phyloP scores from a whole-genome alignment of 2,329 filamentous ascomycete genomes.

The Aspergillus niger region DNA sequence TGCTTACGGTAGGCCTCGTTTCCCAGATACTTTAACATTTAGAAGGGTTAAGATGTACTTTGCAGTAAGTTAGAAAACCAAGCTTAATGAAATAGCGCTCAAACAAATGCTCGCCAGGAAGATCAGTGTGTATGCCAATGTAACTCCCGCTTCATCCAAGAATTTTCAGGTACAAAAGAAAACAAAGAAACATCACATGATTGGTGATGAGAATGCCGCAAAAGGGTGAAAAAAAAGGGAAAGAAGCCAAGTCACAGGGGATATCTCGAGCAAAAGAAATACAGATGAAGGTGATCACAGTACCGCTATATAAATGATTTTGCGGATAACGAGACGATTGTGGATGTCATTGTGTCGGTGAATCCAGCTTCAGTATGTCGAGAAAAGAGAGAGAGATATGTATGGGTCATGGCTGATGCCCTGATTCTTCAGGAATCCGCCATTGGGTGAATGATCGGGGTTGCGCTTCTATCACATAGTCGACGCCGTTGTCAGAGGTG shows the following conservation, averaged over 20 bases:
- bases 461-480: slow-evolving; percentile 69
- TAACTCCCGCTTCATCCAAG: slow-evolving; percentile 15
- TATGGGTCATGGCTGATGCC: slow-evolving; percentile 1
- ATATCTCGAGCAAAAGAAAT: slow-evolving; percentile 1
- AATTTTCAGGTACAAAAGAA: background rate
- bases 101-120: slow-evolving; percentile 5
- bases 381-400: background rate
- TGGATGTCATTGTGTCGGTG: background rate
- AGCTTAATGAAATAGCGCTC: slow-evolving; percentile 2
- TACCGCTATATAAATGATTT: background rate
- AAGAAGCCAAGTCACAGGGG: background rate
- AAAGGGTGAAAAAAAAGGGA: background rate
- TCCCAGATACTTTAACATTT: background rate
- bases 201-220: background rate
- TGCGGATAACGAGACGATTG: background rate
- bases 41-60: background rate
- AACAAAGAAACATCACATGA: background rate
- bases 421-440: slow-evolving; percentile 7
- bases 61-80: background rate
- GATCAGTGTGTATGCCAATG: slow-evolving; percentile 1
- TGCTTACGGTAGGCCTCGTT: background rate
- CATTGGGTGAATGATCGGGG: slow-evolving; percentile 59
- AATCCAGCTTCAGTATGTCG: background rate
- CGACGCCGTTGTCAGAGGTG: slow-evolving; percentile 71
- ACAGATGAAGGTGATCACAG: background rate